Evolutionary conservation across 371 early-diverging fungal genomes (phyloP).

Genomic region (Mortierella sp.): DNA sequence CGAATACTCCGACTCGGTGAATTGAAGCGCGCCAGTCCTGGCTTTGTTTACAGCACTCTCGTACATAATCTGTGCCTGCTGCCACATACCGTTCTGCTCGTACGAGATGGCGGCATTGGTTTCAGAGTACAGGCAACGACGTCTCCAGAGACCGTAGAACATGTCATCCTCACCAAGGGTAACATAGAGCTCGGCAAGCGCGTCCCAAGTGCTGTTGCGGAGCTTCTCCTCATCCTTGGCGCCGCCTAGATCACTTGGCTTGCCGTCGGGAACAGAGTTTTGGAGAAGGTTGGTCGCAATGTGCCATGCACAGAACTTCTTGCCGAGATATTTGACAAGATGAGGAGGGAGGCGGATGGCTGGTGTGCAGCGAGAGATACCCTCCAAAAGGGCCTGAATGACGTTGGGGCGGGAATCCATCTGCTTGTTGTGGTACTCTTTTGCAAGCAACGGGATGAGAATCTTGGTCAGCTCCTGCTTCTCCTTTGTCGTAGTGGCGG

Average conservation of each 20-base stretch:
- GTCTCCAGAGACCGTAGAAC: slow-evolving; percentile 94
- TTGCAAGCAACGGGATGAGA: slow-evolving; percentile 86
- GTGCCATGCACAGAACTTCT: slow-evolving; percentile 94
- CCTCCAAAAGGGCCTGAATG: slow-evolving; percentile 90
- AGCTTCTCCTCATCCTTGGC: slow-evolving; percentile 89
- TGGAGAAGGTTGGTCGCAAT: slow-evolving; percentile 84
- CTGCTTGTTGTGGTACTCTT: slow-evolving; percentile 92
- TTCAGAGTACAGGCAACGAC: slow-evolving; percentile 93
- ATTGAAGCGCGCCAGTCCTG: slow-evolving; percentile 87
- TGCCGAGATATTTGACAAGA: slow-evolving; percentile 92
- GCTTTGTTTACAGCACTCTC: slow-evolving; percentile 97
- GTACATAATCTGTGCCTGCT: slow-evolving; percentile 91
- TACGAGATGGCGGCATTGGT: slow-evolving; percentile 97
- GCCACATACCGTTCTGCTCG: slow-evolving; percentile 96
- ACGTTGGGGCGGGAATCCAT: slow-evolving; percentile 90
- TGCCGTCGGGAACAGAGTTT: slow-evolving; percentile 61
- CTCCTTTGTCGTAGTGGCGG: slow-evolving; percentile 76
- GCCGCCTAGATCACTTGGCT: slow-evolving; percentile 61
- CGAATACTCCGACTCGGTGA: slow-evolving; percentile 97
- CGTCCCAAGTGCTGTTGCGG: slow-evolving; percentile 92
- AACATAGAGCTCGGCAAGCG: slow-evolving; percentile 86
- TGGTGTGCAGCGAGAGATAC: slow-evolving; percentile 82
- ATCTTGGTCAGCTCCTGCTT: slow-evolving; percentile 88
- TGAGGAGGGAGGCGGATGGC: slow-evolving; percentile 90
- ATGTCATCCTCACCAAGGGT: slow-evolving; percentile 90